phyloP scores from a whole-genome alignment of 768 basidiomycete species.

The Hygrophorus pudorinus region DNA sequence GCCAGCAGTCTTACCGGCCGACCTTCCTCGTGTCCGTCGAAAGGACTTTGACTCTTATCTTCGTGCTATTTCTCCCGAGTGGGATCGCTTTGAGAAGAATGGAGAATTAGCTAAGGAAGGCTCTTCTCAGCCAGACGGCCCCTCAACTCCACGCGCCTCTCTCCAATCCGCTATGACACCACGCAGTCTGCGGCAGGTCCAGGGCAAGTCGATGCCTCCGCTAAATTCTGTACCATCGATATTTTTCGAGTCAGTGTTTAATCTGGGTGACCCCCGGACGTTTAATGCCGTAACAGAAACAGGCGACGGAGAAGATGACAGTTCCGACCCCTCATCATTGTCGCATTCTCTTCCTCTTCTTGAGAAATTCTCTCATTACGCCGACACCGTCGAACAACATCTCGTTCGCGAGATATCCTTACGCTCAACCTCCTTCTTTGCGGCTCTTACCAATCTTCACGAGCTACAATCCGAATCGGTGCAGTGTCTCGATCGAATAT shows the following conservation, averaged over 20 bases:
- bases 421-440: conserved; percentile 90
- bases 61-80: conserved; percentile 59
- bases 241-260: conserved; percentile 73
- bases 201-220: conserved; percentile 46
- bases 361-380: conserved; percentile 84
- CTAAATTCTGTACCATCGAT: conserved; percentile 69
- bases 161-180: conserved; percentile 14
- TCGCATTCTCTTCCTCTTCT: conserved; percentile 66
- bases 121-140: conserved; percentile 27
- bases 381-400: conserved; percentile 91
- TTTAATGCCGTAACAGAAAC: conserved; percentile 71
- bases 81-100: conserved; percentile 60
- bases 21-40: conserved; percentile 69
- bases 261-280: conserved; percentile 69
- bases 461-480: conserved; percentile 86
- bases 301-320: conserved; percentile 24
- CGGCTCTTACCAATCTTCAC: conserved; percentile 89
- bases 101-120: conserved; percentile 27
- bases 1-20: conserved; percentile 59
- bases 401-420: conserved; percentile 87
- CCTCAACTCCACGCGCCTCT: conserved; percentile 19
- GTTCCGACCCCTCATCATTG: conserved; percentile 48
- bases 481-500: conserved; percentile 69
- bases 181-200: conserved; percentile 16
- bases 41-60: conserved; percentile 85